Evolutionary conservation across 1,284 basidiomycete species (phyloP), one percentile per base, ranked within the genome.

Genomic region (Marasmius sp.): DNA sequence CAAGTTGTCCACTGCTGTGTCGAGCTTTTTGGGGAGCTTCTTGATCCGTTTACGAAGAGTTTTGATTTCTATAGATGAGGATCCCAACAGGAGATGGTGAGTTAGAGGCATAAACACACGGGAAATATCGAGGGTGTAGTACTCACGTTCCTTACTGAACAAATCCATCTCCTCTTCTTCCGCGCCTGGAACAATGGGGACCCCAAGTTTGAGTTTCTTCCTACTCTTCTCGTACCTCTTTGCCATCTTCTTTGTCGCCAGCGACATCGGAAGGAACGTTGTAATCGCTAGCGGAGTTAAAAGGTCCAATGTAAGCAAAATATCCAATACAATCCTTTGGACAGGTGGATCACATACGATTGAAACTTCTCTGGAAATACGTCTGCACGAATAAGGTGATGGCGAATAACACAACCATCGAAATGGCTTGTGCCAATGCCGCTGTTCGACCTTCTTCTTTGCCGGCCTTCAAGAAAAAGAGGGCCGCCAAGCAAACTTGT

Each of bases 391-490:
- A 71, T 43, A 83, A 76, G 0, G 89, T 91, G 48, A 86, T 69
- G 11, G 79, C 80, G 59, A 89, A 75, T 27, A 92, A 77, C 16
- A 87, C 74, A 27, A 92, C 71, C 85, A 89, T 89, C 51, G 89
- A 72, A 9, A 80, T 79, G 10, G 82, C 87, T 67, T 88, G 79
- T 0, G 80, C 80, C 10, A 88, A 71, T 3, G 85, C 81, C 0
- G 72, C 59, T 8, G 64, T 65, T 20, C 74, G 68, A 12, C 75
- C 60, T 1, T 52, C 54, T 6, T 54, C 65, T 11, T 66, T 63
- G 7, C 74, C 66, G 0, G 74, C 71, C 43, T 85, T 85, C 43
- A 91, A 72, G 79, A 90, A 89, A 75, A 90, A 89, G n/a, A 91
- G 75, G 6, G 84, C 85, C 7, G 82, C 79, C 14, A 91, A 74